Conservation (phyloP, 2,329 filamentous ascomycete species). For the Westerdykella sp. region DNA sequence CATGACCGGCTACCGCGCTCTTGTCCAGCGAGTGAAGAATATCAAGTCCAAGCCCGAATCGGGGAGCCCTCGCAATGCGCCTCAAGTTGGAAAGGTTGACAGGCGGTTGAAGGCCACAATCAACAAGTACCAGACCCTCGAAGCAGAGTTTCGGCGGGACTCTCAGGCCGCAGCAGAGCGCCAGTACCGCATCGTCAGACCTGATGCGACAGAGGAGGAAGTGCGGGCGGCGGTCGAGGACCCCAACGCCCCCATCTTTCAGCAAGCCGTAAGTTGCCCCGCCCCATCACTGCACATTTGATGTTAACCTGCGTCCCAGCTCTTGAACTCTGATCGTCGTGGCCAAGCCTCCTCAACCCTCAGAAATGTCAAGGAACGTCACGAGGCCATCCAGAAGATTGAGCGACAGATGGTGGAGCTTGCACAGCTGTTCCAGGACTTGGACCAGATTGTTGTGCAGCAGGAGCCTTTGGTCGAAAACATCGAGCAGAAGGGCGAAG, state of each 20-base stretch:
- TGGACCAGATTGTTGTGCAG: slow-evolving; percentile 78
- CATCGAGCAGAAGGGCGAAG: slow-evolving; percentile 82
- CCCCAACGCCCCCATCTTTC: slow-evolving; percentile 72
- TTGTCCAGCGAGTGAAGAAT: slow-evolving; percentile 71
- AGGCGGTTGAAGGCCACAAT: slow-evolving; percentile 74
- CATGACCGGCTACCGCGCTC: slow-evolving; percentile 72
- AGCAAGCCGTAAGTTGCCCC: slow-evolving; percentile 57
- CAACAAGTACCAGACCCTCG: slow-evolving; percentile 71
- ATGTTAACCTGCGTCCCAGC: slow-evolving; percentile 34
- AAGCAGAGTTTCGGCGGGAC: slow-evolving; percentile 72
- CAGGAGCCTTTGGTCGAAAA: slow-evolving; percentile 74
- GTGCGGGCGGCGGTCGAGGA: slow-evolving; percentile 72
- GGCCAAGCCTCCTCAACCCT: slow-evolving; percentile 76
- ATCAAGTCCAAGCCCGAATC: slow-evolving; percentile 79
- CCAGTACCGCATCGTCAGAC: slow-evolving; percentile 83
- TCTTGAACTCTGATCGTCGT: slow-evolving; percentile 73
- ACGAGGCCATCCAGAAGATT: slow-evolving; percentile 85
- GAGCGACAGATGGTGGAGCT: slow-evolving; percentile 85
- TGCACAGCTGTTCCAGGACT: slow-evolving; percentile 79
- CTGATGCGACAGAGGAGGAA: slow-evolving; percentile 72
- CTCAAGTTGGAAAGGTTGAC: slow-evolving; percentile 77
- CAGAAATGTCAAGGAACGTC: slow-evolving; percentile 72
- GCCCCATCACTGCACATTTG: background rate
- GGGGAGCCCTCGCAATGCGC: slow-evolving; percentile 63
- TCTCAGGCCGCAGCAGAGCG: slow-evolving; percentile 78